Evolutionary conservation across 2,329 filamentous ascomycete species (phyloP), one percentile per base, ranked within the genome.

Genomic region (Colletotrichum somersetense): DNA sequence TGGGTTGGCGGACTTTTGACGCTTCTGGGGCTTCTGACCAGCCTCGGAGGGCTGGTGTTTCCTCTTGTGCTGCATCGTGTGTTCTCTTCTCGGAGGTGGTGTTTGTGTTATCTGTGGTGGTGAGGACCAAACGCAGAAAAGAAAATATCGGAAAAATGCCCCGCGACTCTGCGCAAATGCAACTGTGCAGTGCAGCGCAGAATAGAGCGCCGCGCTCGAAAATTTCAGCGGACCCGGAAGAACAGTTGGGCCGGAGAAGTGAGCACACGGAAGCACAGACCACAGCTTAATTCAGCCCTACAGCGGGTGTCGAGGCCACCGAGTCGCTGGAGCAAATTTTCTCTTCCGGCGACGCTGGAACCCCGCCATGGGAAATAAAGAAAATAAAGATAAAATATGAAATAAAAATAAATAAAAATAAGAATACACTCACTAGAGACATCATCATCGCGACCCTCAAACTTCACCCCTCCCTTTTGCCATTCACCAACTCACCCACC

Each of bases 281-380:
- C 77, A 75, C 73, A 78, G 33, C 77, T 80, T 79, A 79, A 74
- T 72, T 77, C 76, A 76, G 76, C 76, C 76, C 75, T 77, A 76
- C 59, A 23, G 50, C 44, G 16, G 7, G 30, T 12, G 50, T 53
- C 26, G 44, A 16, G 20, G n/a, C 46, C 46, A 48, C 46, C n/a
- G 46, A 73, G 38, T 52, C 46, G 68, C 68, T 14, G 71, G 48
- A 55, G 63, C 67, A 69, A 74, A 64, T 74, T 75, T 72, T 72
- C 53, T 72, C 46, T 11, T 57, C 66, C 66, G 65, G 73, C 52
- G 72, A 20, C 53, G 42, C 52, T 68, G 56, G 63, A 46, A 57
- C 73, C 62, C 71, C 72, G 62, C 69, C 64, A 65, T 46, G 6
- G 5, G 6, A 2, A 48, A 62, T 66, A 2, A 7, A 18, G 12